Conservation (phyloP, 1,284 basidiomycete species). For the Quambalaria eucalypti region DNA sequence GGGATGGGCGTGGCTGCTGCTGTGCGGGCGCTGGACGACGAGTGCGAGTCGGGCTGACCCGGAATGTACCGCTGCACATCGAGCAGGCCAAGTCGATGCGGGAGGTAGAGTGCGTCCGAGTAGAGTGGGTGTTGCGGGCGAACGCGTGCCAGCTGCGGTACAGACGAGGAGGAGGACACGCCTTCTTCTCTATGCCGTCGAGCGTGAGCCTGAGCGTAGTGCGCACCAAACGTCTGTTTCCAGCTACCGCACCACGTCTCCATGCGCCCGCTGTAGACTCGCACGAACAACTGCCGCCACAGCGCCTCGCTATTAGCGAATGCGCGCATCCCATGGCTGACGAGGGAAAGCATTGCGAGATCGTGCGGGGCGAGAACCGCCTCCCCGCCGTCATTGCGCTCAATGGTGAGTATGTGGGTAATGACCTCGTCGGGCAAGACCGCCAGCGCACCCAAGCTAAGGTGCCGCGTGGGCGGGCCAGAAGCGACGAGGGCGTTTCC, state of each 20-base stretch:
- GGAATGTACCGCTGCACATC: background rate
- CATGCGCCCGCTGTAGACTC: conserved; percentile 19
- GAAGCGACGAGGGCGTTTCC: conserved; percentile 35
- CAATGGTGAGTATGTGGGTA: conserved; percentile 21
- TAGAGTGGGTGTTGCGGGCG: conserved; percentile 18
- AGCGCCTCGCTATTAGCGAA: conserved; percentile 23
- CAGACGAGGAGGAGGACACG: background rate
- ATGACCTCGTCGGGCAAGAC: conserved; percentile 30
- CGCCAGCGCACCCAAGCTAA: conserved; percentile 23
- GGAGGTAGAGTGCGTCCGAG: conserved; percentile 35
- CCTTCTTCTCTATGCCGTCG: too few species aligned
- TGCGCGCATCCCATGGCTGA: conserved; percentile 23
- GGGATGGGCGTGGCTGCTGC: background rate
- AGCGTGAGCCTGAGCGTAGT: conserved; percentile 2
- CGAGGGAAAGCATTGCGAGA: conserved; percentile 17
- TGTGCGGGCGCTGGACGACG: background rate
- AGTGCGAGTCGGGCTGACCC: background rate
- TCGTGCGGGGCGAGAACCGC: conserved; percentile 4
- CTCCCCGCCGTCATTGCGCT: too few species aligned
- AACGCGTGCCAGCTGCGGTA: conserved; percentile 3
- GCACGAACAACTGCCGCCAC: conserved; percentile 31
- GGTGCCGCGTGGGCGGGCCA: conserved; percentile 13
- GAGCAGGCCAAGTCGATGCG: conserved; percentile 16
- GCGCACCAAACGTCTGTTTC: conserved; percentile 26
- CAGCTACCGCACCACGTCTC: conserved; percentile 36